These are phyloP conservation scores for Cucurbitaria berberidis DNA, from an alignment of 2,329 filamentous ascomycete species.

Conservation along the genomic window DNA sequence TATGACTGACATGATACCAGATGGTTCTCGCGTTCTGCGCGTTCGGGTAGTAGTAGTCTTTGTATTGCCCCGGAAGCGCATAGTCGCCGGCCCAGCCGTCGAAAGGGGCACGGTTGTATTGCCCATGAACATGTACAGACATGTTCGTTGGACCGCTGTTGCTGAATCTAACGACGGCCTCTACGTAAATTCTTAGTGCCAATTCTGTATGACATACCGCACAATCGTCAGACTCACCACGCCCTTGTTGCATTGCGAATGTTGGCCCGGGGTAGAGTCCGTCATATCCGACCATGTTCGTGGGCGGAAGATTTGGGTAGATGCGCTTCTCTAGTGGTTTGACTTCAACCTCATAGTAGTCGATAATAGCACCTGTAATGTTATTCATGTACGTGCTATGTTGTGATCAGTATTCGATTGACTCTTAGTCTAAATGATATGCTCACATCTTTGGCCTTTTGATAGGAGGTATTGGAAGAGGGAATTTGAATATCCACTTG, in stretches of 20 bases:
- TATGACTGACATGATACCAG: slow-evolving; percentile 62
- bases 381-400: slow-evolving; percentile 44
- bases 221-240: slow-evolving; percentile 23
- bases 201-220: too few relatives aligned
- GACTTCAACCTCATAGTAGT: slow-evolving; percentile 57
- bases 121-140: slow-evolving; percentile 63
- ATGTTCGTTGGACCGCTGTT: slow-evolving; percentile 56
- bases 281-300: slow-evolving; percentile 59
- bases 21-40: slow-evolving; percentile 59
- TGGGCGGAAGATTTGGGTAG: slow-evolving; percentile 51
- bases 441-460: slow-evolving; percentile 53
- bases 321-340: slow-evolving; percentile 50
- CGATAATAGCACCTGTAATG: slow-evolving; percentile 47
- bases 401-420: slow-evolving; percentile 19
- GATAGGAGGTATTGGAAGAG: slow-evolving; percentile 55
- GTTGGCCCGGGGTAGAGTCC: slow-evolving; percentile 62
- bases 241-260: slow-evolving; percentile 56
- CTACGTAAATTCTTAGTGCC: slow-evolving; percentile 26
- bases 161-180: slow-evolving; percentile 61
- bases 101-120: slow-evolving; percentile 55
- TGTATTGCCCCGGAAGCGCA: slow-evolving; percentile 60
- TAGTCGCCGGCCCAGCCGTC: slow-evolving; percentile 64
- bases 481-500: slow-evolving; percentile 47
- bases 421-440: background rate
- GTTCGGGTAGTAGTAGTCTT: slow-evolving; percentile 69